phyloP scores from a whole-genome alignment of 169 alveolate genomes.

The Eimeria maxima region DNA sequence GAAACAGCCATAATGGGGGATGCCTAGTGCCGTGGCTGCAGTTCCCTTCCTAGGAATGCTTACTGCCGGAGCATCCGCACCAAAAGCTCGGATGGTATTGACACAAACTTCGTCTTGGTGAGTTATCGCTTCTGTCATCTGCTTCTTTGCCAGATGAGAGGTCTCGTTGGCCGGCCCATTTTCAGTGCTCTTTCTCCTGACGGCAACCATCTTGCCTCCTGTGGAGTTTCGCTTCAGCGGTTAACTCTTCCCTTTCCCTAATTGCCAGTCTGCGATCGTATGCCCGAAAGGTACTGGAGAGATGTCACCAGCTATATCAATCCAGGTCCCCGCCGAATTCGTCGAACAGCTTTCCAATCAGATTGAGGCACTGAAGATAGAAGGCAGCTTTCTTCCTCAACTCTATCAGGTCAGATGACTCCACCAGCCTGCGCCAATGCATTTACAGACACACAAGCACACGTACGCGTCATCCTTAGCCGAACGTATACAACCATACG shows the following conservation, averaged over 20 bases:
- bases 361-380: conserved; percentile 24
- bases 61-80: conserved; percentile 83
- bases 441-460: background rate
- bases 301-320: background rate
- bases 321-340: conserved; percentile 25
- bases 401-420: conserved; percentile 46
- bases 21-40: background rate
- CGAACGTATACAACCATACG: background rate
- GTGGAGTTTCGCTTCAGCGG: background rate
- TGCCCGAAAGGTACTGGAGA: background rate
- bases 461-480: background rate
- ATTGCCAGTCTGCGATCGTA: background rate
- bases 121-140: conserved; percentile 22
- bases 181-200: conserved; percentile 54
- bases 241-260: background rate
- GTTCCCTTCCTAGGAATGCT: background rate
- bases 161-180: conserved; percentile 57
- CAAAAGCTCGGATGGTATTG: conserved; percentile 84
- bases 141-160: conserved; percentile 36
- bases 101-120: conserved; percentile 79
- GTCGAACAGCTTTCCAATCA: conserved; percentile 28
- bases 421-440: conserved; percentile 16
- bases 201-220: conserved; percentile 54
- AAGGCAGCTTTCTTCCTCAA: conserved; percentile 34
- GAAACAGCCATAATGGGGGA: background rate